phyloP scores from a whole-genome alignment of 73 alveolate species.

The Paraurostyla sp. region DNA sequence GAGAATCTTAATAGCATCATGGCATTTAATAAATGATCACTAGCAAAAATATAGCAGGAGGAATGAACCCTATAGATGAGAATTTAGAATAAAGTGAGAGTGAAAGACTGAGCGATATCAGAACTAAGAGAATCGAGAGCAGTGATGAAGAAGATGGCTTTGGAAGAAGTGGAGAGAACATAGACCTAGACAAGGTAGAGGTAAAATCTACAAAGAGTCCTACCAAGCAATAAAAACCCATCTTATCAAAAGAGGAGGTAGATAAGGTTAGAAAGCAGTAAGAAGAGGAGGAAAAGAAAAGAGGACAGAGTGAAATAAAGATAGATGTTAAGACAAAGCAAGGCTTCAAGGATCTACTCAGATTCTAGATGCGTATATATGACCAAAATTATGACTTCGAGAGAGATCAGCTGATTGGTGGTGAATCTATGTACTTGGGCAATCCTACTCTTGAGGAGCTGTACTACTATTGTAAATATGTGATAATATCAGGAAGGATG shows the following conservation, averaged over 20 bases:
- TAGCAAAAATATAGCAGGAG: neutral
- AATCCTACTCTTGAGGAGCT: constrained; percentile 82
- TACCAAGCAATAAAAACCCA: neutral
- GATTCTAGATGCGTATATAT: constrained; percentile 65
- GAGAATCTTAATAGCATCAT: neutral
- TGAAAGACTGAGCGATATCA: constrained; percentile 32
- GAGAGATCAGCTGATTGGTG: constrained; percentile 34
- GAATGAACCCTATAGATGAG: constrained; percentile 43
- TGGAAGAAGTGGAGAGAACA: constrained; percentile 50
- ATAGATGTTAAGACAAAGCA: constrained; percentile 68
- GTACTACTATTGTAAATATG: constrained; percentile 95
- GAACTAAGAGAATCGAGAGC: constrained; percentile 4
- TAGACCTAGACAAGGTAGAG: constrained; percentile 9
- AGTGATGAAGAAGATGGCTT: constrained; percentile 59
- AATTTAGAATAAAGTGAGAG: constrained; percentile 27
- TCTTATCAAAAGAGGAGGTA: constrained; percentile 18
- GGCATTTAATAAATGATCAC: neutral
- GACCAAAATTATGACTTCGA: constrained; percentile 65
- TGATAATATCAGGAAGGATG: constrained; percentile 93
- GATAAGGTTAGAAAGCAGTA: constrained; percentile 5
- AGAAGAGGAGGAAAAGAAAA: constrained; percentile 1
- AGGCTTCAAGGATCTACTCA: constrained; percentile 67
- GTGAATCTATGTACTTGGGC: constrained; percentile 15
- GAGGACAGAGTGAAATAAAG: neutral
- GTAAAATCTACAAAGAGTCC: constrained; percentile 18